phyloP scores from a whole-genome alignment of 495 filamentous ascomycete species.

The Extremus antarcticus region DNA sequence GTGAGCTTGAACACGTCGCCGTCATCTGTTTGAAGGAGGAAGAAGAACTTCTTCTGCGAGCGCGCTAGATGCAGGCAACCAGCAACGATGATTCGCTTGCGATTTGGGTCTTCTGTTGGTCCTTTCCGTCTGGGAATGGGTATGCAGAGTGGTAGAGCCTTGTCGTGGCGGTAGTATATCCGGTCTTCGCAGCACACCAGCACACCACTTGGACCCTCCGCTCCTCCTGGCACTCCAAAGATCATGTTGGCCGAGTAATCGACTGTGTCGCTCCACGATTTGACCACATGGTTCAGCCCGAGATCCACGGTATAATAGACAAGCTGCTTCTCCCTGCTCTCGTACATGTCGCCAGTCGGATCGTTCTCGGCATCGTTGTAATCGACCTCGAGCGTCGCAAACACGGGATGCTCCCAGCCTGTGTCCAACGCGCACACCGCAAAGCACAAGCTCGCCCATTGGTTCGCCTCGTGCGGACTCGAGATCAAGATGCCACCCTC shows the following conservation, averaged over 20 bases:
- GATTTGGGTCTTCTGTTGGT: conserved; percentile 79
- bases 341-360: conserved; percentile 68
- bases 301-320: conserved; percentile 97
- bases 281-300: conserved; percentile 90
- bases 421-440: conserved; percentile 80
- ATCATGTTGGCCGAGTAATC: conserved; percentile 81
- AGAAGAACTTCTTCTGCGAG: conserved; percentile 95
- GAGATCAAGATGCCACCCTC: conserved; percentile 93
- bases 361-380: conserved; percentile 89
- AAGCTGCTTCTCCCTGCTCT: conserved; percentile 74
- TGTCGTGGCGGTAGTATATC: conserved; percentile 88
- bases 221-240: conserved; percentile 91
- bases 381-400: conserved; percentile 87
- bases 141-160: conserved; percentile 78
- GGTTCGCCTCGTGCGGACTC: conserved; percentile 93
- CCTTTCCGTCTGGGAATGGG: conserved; percentile 79
- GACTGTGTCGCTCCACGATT: conserved; percentile 89
- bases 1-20: conserved; percentile 96
- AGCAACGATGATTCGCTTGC: conserved; percentile 73
- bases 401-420: conserved; percentile 93
- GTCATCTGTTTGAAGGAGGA: conserved; percentile 88
- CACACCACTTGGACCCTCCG: conserved; percentile 87
- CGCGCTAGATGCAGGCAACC: conserved; percentile 80
- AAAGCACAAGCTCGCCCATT: conserved; percentile 84
- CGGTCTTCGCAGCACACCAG: conserved; percentile 90